These are phyloP conservation scores for Boletus huronensis DNA, from an alignment of 768 basidiomycete species.

Conservation along the genomic window DNA sequence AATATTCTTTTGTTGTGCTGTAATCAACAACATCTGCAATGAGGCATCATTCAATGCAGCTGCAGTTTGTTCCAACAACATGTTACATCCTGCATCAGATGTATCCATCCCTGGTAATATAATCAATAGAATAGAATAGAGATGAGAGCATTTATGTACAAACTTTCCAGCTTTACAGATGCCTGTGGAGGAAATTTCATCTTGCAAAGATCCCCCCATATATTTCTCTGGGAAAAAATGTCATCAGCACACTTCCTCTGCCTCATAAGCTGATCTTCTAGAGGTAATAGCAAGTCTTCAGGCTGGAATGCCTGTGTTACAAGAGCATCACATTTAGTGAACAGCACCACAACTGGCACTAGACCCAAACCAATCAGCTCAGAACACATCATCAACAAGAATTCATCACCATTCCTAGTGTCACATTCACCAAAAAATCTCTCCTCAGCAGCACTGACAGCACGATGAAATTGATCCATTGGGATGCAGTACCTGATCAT, in stretches of 20 bases:
- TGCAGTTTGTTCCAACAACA: background rate
- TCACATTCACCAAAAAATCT: background rate
- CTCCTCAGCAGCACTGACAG: background rate
- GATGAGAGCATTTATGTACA: background rate
- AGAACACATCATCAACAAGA: background rate
- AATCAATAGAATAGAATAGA: background rate
- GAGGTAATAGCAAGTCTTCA: background rate
- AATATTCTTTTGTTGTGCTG: background rate
- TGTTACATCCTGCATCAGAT: background rate
- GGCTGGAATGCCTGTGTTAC: background rate
- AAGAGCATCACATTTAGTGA: too few relatives aligned
- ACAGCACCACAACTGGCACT: too few relatives aligned
- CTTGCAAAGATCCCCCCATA: background rate
- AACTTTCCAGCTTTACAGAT: background rate
- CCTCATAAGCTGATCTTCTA: background rate
- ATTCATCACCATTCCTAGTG: background rate
- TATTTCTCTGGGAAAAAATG: background rate
- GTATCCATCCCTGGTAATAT: background rate
- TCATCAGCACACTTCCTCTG: background rate
- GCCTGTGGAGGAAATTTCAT: background rate
- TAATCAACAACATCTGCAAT: background rate
- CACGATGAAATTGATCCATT: background rate
- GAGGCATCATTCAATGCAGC: background rate
- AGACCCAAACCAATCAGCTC: background rate
- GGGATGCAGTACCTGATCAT: background rate